Evolutionary conservation across 140 eudicot species (phyloP).

Genomic region (Cichorium intybus): DNA sequence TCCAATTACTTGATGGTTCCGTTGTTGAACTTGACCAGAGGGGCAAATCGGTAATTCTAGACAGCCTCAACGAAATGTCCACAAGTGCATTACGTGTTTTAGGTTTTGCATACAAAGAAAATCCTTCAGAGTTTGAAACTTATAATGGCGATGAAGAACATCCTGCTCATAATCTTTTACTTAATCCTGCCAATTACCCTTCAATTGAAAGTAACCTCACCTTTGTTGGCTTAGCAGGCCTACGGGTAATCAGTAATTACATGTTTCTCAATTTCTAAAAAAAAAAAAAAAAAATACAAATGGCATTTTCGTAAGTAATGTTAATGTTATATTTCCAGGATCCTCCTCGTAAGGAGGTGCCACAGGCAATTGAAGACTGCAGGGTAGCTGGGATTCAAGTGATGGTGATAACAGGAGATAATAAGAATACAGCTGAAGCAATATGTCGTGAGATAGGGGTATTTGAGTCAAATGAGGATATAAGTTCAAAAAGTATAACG

Average conservation of each 20-base stretch:
- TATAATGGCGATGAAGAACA: slow-evolving; percentile 83
- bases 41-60: slow-evolving; percentile 42
- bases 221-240: slow-evolving; percentile 78
- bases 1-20: slow-evolving; percentile 73
- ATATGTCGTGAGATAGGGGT: slow-evolving; percentile 91
- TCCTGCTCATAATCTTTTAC: slow-evolving; percentile 69
- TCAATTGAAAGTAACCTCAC: slow-evolving; percentile 63
- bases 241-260: slow-evolving; percentile 48
- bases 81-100: slow-evolving; percentile 78
- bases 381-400: slow-evolving; percentile 84
- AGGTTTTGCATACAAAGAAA: slow-evolving; percentile 89
- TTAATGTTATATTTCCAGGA: slow-evolving; percentile 48
- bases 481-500: slow-evolving; percentile 52
- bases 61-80: slow-evolving; percentile 64
- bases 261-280: too few species aligned
- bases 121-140: slow-evolving; percentile 61
- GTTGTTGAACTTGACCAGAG: slow-evolving; percentile 57
- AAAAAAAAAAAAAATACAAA: neutral
- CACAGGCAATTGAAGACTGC: slow-evolving; percentile 89
- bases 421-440: slow-evolving; percentile 89
- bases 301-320: too few species aligned
- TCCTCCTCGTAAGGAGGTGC: slow-evolving; percentile 86
- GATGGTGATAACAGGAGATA: slow-evolving; percentile 89
- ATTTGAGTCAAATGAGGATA: slow-evolving; percentile 66
- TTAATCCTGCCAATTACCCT: slow-evolving; percentile 66